Conservation (phyloP, 1,284 basidiomycete genomes). For the Schizophyllum amplum region DNA sequence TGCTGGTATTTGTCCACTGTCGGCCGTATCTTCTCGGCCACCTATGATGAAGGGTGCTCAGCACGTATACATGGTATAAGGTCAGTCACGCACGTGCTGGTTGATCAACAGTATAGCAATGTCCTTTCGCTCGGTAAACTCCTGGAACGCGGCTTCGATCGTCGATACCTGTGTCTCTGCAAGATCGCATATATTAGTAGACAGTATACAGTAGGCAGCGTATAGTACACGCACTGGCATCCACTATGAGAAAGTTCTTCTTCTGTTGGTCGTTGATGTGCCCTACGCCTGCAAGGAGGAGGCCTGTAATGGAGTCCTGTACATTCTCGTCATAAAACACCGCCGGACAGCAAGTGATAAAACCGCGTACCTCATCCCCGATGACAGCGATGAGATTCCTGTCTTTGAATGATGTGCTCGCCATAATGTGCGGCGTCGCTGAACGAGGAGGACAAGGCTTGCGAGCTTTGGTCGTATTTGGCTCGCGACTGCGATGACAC, state of each 20-base stretch:
- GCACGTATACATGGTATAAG: conserved; percentile 8
- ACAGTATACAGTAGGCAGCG: neutral
- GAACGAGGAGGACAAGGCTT: neutral
- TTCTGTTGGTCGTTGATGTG: conserved; percentile 83
- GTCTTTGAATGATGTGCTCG: conserved; percentile 60
- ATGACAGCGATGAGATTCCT: conserved; percentile 87
- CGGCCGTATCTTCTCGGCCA: conserved; percentile 95
- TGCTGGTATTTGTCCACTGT: conserved; percentile 93
- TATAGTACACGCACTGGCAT: conserved; percentile 59
- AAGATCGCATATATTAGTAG: neutral
- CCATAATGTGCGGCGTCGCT: conserved; percentile 16
- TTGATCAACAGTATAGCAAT: conserved; percentile 95
- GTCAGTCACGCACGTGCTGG: conserved; percentile 68
- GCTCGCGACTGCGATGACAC: neutral
- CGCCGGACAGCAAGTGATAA: too few relatives aligned
- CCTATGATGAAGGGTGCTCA: conserved; percentile 35
- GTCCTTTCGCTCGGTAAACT: conserved; percentile 88
- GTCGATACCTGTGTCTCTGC: conserved; percentile 83
- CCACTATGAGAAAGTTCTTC: conserved; percentile 95
- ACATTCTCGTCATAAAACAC: too few relatives aligned
- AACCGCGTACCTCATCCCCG: conserved; percentile 75
- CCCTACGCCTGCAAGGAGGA: conserved; percentile 87
- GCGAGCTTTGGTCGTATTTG: neutral
- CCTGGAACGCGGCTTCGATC: conserved; percentile 87
- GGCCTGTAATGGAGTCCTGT: conserved; percentile 91